phyloP scores from a whole-genome alignment of 495 filamentous ascomycete genomes.

The Xylaria acuta region DNA sequence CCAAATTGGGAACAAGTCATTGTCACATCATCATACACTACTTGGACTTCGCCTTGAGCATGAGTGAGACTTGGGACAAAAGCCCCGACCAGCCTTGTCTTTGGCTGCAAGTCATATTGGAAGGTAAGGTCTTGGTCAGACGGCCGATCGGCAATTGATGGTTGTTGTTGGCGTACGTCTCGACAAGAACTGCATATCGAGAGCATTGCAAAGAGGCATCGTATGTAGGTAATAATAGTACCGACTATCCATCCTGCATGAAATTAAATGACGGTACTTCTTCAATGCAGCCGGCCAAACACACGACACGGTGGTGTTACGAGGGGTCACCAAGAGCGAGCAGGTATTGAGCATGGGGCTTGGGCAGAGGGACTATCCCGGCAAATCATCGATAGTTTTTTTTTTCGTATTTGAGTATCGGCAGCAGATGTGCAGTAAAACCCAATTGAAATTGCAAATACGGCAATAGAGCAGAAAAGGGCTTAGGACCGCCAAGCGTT shows the following conservation, averaged over 20 bases:
- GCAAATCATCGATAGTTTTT: constrained; percentile 8
- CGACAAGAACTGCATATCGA: background rate
- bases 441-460: constrained; percentile 27
- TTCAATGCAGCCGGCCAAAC: constrained; percentile 13
- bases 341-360: constrained; percentile 2
- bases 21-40: constrained; percentile 25
- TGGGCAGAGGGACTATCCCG: constrained; percentile 19
- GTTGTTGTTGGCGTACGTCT: background rate
- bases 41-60: background rate
- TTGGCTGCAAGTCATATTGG: constrained; percentile 19
- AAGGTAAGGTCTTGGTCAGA: constrained; percentile 4
- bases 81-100: background rate
- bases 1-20: constrained; percentile 20
- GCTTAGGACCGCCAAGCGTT: constrained; percentile 11
- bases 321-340: background rate
- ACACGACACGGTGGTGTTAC: constrained; percentile 13
- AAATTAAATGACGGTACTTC: constrained; percentile 13
- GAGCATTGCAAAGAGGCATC: constrained; percentile 9
- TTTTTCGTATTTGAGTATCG: constrained; percentile 29
- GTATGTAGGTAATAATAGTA: constrained; percentile 4
- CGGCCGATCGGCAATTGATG: constrained; percentile 10
- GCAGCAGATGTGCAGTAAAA: background rate
- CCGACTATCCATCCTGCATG: constrained; percentile 12
- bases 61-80: background rate
- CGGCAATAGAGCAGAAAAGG: background rate